These are phyloP conservation scores for Quercus dentata DNA, from an alignment of 306 rosid species.

Conservation along the genomic window DNA sequence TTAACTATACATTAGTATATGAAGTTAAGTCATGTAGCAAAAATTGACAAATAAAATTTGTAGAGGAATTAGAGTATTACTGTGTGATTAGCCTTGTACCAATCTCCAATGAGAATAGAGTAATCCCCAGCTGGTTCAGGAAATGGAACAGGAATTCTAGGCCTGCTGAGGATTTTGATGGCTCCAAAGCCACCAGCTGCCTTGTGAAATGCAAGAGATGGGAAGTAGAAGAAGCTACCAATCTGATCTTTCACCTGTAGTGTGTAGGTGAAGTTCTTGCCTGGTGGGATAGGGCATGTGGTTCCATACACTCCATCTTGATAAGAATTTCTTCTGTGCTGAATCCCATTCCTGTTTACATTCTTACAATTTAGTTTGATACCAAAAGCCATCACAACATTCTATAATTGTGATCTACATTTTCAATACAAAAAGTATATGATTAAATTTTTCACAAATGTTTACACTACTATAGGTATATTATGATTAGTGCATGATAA, in stretches of 20 bases:
- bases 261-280: slow-evolving; percentile 84
- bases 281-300: slow-evolving; percentile 89
- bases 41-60: too few species aligned
- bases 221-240: slow-evolving; percentile 85
- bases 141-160: slow-evolving; percentile 87
- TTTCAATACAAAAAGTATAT: not conserved
- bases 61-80: slow-evolving; percentile 22
- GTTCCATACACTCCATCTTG: slow-evolving; percentile 87
- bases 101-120: slow-evolving; percentile 82
- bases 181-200: slow-evolving; percentile 91
- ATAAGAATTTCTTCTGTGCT: slow-evolving; percentile 81
- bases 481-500: too few species aligned
- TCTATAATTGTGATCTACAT: not conserved
- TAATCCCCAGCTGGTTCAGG: slow-evolving; percentile 75
- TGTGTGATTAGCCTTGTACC: slow-evolving; percentile 65
- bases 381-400: not conserved
- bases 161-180: slow-evolving; percentile 80
- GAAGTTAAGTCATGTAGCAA: too few species aligned
- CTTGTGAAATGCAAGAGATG: slow-evolving; percentile 80
- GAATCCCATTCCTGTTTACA: slow-evolving; percentile 72
- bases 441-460: too few species aligned
- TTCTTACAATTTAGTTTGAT: not conserved
- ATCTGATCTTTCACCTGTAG: slow-evolving; percentile 89
- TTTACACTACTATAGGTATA: too few species aligned
- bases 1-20: too few species aligned